Base-by-base conservation (phyloP, 2,329 filamentous ascomycete species). In the Colletotrichum sp. region DNA sequence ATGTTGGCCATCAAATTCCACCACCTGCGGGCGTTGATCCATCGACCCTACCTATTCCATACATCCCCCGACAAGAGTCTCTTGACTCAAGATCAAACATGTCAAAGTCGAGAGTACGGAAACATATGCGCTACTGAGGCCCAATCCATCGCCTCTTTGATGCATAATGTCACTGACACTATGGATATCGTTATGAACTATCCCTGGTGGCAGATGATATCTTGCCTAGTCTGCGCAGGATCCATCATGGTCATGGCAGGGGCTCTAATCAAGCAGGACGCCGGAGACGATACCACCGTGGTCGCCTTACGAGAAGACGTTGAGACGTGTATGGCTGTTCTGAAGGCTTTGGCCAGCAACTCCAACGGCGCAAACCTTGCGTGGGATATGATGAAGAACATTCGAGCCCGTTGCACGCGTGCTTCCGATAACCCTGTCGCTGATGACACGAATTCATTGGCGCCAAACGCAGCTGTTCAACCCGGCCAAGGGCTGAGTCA, bases 361-460 rank as follows among this genome's bases (percentile, higher is more conserved):
- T 62, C 59, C 2, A 7, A 32, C 59, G 28, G 28, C 30, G 4
- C 59, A 8, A 62, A 62, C 10, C 59, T 34, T n/a, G 59, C 59
- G 18, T 62, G 59, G 59, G 59, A 62, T 34, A 62, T 34, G 59
- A 62, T 62, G 59, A 62, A 62, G 16, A 32, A 62, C 3, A 62
- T 62, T 8, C 55, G 55, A 21, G 44, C 44, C 1, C 44, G 44
- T 0, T 52, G n/a, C 0, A 52, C 2, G 0, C 44, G 44, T 13
- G 44, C 44, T 52, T 52, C n/a, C 10, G 44, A 52, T 12, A 52
- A 0, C 3, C 10, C 44, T 52, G 0, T 0, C n/a, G 0, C n/a
- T 0, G 10, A 21, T 52, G 44, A 52, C 44, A 13, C n/a, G 9
- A 49, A 0, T 0, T 12, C 44, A 0, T 21, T 52, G 44, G 0